Evolutionary conservation across 2,329 filamentous ascomycete species (phyloP), one percentile per base, ranked within the genome.

Genomic region (Colletotrichum higginsianum): DNA sequence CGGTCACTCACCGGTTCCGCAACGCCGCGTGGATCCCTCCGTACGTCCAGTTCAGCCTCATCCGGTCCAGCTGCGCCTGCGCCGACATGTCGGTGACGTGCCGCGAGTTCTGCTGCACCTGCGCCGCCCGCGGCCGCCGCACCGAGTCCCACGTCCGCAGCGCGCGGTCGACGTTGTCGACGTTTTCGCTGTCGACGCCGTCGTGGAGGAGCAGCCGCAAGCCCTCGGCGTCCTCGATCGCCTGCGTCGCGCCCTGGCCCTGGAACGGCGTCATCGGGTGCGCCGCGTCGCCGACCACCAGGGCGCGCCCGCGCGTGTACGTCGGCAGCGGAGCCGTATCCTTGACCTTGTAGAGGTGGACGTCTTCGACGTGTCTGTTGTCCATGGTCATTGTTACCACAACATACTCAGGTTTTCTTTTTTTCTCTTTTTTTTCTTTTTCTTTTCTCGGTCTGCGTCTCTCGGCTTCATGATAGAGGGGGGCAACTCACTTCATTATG

Each of bases 311-410:
- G 26, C 63, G 50, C n/a, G 81, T 79, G 80, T 81, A 84, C 6
- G 74, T 80, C 2, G 73, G 69, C 13, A 86, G 66, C 0, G 83
- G 81, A 56, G 84, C 83, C 18, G 83, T 72, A 70, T 86, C 84
- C 12, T 49, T 62, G 52, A 68, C 68, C 12, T 62, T 61, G 58
- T 71, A 71, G 4, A 71, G 38, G 7, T 58, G 30, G 35, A 71
- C 58, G 15, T 58, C 30, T 2, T 71, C 65, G 13, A 44, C 65
- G 52, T 52, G 44, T 8, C 67, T 67, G 26, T 47, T n/a, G n/a
- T 5, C 13, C 9, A 18, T 18, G 8, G 1, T 5, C 30, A 30
- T 30, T 30, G 30, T 30, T 30, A 30, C 8, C 30, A 30, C 30
- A 30, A 30, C 30, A 30, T 30, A 7, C 6, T 7, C 30, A 7